A percentile compares a stretch with the other conserved stretches of the same genome.
phyloP scores from a whole-genome alignment of 2,329 filamentous ascomycete genomes.

The Fusarium setosum region DNA sequence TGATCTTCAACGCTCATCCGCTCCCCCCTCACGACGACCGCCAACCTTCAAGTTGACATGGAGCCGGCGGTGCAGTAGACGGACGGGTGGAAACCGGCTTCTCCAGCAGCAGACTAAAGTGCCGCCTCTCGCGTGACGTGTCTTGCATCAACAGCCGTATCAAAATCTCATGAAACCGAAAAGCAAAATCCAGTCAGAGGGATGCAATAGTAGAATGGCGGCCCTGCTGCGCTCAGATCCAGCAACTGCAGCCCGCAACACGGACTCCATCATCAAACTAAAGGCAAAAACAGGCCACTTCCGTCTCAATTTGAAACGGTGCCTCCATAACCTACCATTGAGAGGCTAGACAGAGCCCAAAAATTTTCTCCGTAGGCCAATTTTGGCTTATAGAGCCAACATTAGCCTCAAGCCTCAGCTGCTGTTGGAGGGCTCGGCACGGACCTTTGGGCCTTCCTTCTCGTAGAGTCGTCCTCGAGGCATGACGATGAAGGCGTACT shows the following conservation, averaged over 20 bases:
- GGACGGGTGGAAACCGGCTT: too few relatives aligned
- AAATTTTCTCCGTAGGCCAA: neutral
- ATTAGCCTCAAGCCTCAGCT: conserved; percentile 16
- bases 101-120: too few relatives aligned
- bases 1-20: neutral
- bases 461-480: neutral
- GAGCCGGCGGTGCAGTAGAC: too few relatives aligned
- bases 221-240: neutral
- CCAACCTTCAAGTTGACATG: neutral
- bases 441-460: conserved; percentile 15
- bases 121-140: conserved; percentile 12
- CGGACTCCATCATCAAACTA: conserved; percentile 11
- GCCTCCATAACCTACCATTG: neutral
- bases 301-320: conserved; percentile 24
- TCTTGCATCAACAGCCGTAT: conserved; percentile 9
- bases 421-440: conserved; percentile 7
- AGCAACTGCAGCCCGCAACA: conserved; percentile 4
- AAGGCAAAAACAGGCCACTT: conserved; percentile 30
- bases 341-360: neutral
- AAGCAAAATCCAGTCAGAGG: neutral
- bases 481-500: neutral
- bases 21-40: too few relatives aligned
- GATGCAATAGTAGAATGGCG: neutral
- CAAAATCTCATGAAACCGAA: neutral
- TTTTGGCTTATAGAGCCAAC: conserved; percentile 5